Conservation (phyloP, 257 asterid species). For the Nicotiana noctiflora region DNA sequence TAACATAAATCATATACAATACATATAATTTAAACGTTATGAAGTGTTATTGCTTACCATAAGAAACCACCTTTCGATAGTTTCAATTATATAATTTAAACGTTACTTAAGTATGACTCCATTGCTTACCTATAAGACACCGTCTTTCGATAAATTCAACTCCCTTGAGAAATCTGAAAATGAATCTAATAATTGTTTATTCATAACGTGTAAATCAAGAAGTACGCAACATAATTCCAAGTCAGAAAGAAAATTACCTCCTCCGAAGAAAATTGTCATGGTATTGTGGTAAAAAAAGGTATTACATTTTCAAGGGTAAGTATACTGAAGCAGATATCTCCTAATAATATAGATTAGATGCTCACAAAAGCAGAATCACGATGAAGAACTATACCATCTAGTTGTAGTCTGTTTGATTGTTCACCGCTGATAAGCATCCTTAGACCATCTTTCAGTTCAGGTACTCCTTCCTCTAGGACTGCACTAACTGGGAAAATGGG, state of each 20-base stretch:
- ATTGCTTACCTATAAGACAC: neutral
- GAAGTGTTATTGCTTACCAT: neutral
- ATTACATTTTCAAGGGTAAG: neutral
- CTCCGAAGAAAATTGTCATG: neutral
- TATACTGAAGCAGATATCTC: neutral
- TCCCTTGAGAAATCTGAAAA: neutral
- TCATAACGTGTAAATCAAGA: neutral
- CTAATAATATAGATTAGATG: neutral
- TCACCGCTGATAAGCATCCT: constrained; percentile 62
- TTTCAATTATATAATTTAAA: neutral
- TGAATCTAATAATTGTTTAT: neutral
- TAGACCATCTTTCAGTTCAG: constrained; percentile 60
- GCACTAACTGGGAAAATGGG: constrained; percentile 84
- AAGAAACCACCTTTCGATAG: neutral
- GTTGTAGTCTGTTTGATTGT: constrained; percentile 26
- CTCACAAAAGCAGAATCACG: constrained; percentile 2
- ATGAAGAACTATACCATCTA: constrained; percentile 42
- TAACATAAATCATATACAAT: neutral
- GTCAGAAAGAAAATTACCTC: neutral
- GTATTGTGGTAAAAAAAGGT: neutral
- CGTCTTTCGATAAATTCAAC: neutral
- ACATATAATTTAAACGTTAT: neutral
- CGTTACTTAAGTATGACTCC: neutral
- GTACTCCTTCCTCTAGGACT: constrained; percentile 75
- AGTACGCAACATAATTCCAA: neutral